Evolutionary conservation across 2,329 filamentous ascomycete genomes (phyloP), one percentile per base, ranked within the genome.

Genomic region (Juglanconis sp.): DNA sequence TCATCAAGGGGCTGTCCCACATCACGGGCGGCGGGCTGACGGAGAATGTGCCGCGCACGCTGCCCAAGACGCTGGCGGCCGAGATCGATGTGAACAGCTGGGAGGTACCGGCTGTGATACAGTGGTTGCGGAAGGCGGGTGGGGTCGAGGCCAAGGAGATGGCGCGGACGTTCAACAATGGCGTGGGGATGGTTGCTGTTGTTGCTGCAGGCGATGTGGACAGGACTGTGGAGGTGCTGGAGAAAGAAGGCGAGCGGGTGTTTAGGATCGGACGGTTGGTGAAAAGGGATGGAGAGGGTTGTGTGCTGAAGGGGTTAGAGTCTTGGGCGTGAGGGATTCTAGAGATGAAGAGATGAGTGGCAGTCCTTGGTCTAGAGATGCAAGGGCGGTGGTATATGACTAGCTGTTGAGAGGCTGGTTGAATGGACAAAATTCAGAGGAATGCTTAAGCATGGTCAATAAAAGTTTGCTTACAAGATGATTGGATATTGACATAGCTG

Each of bases 41-140:
- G 17, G 95, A 99, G 77, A 99, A 99, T 74, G 89, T 99, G 32
- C 95, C 95, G 35, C 88, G 95, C 65, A 96, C 96, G 90, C 82
- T 99, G 17, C 95, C 95, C 1, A 74, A 82, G 38, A 79, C 87
- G 50, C 84, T 99, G 5, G 84, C 89, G 1, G 94, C 92, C 2
- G 86, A 92, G 71, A 87, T 99, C 58, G 89, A 96, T 68, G 89
- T 90, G 51, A 78, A 80, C 47, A 76, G 84, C 1, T 99, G 93
- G 92, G 73, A 85, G 32, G 81, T 92, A 48, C 92, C 90, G 0
- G 77, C 84, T 1, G 90, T 97, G 4, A 95, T 98, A 78, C 81
- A 82, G 69, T 99, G 95, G 95, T 82, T 99, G 68, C 92, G 92
- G 77, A 75, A 73, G 63, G 78, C 80, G 3, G 86, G 86, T n/a